Conservation (phyloP, 495 filamentous ascomycete species). For the Aspergillus mulundensis region DNA sequence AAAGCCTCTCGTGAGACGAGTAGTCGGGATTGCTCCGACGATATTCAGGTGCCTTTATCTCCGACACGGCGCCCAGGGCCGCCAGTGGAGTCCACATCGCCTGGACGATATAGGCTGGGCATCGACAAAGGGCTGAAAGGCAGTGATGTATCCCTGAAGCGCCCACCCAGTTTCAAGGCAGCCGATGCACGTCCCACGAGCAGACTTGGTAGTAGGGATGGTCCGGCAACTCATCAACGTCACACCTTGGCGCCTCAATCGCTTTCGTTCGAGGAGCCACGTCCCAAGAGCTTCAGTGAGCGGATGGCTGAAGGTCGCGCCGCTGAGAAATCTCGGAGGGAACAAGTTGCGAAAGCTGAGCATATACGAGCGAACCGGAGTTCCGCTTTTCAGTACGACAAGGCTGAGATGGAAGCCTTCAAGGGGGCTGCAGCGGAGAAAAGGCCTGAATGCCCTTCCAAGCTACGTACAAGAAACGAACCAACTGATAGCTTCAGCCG, state of each 20-base stretch:
- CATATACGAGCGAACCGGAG: constrained; percentile 59
- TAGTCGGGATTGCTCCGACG: constrained; percentile 22
- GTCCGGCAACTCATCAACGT: constrained; percentile 20
- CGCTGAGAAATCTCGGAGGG: constrained; percentile 44
- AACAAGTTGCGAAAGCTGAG: constrained; percentile 49
- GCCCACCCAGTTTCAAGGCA: constrained; percentile 50
- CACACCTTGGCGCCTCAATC: constrained; percentile 28
- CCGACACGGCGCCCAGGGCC: constrained; percentile 56
- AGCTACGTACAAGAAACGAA: constrained; percentile 43
- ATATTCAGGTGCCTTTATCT: constrained; percentile 77
- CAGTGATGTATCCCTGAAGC: constrained; percentile 77
- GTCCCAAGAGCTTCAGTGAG: constrained; percentile 78
- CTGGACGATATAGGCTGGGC: constrained; percentile 73
- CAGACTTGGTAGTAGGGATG: constrained; percentile 29
- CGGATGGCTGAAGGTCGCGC: constrained; percentile 64
- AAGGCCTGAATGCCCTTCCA: constrained; percentile 22
- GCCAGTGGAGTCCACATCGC: constrained; percentile 60
- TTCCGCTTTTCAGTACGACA: constrained; percentile 65
- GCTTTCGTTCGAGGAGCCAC: constrained; percentile 24
- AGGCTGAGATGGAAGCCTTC: constrained; percentile 60
- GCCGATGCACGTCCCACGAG: constrained; percentile 26
- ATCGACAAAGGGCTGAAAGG: constrained; percentile 86
- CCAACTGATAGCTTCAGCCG: constrained; percentile 52
- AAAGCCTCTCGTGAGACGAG: constrained; percentile 23
- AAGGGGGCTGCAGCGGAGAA: constrained; percentile 55